These are phyloP conservation scores for Clarkia xantiana DNA, from an alignment of 345 rosid species.

Conservation along the genomic window DNA sequence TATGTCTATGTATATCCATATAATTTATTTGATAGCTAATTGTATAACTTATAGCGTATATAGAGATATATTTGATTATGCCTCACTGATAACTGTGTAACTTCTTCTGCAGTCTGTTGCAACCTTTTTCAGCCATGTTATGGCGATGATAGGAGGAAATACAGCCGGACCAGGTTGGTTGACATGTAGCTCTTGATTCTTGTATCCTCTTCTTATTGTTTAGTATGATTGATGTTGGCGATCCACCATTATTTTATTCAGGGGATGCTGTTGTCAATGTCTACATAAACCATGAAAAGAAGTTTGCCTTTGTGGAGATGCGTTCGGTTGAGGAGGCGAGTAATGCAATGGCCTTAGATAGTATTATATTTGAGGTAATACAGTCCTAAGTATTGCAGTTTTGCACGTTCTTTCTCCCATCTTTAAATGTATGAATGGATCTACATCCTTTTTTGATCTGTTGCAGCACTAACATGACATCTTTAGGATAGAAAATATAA, in stretches of 20 bases:
- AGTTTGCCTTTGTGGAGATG: slow-evolving; percentile 99
- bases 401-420: too few species aligned
- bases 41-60: too few species aligned
- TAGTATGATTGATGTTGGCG: not conserved
- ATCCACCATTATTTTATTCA: slow-evolving; percentile 7
- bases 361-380: slow-evolving; percentile 81
- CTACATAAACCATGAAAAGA: slow-evolving; percentile 97
- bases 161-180: slow-evolving; percentile 86
- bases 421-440: too few species aligned
- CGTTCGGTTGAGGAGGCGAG: slow-evolving; percentile 99
- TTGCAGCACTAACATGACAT: too few species aligned
- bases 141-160: slow-evolving; percentile 97
- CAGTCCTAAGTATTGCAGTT: too few species aligned
- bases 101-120: slow-evolving; percentile 59
- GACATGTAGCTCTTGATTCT: not conserved
- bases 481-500: too few species aligned
- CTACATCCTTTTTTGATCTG: too few species aligned
- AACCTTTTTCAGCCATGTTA: slow-evolving; percentile 82
- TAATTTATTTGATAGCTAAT: too few species aligned
- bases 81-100: too few species aligned
- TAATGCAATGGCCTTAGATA: slow-evolving; percentile 98
- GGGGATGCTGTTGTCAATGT: slow-evolving; percentile 99
- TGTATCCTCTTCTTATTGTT: not conserved
- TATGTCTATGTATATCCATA: too few species aligned
- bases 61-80: not conserved